Evolutionary conservation across 78 protist genomes (phyloP), one percentile per base, ranked within the genome.

Genomic region (Emiliania huxleyi): DNA sequence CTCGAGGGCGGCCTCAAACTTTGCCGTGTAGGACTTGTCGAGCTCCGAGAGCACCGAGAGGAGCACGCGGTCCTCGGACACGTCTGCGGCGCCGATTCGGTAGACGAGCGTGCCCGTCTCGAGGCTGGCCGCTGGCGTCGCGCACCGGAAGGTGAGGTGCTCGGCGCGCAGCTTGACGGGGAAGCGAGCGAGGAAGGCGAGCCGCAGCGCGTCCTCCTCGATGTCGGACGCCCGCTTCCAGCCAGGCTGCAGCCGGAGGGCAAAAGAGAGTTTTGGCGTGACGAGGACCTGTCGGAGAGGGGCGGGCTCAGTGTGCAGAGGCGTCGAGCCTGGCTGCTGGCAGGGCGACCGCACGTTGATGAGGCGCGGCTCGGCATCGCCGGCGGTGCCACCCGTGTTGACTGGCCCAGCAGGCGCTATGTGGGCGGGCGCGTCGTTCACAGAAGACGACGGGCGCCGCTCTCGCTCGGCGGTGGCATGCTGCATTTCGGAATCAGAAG

Each of bases 141-240:
- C 22, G 43, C 43, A 35, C n/a, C 19, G 11, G 48, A 77, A 77
- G 87, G 11, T 2, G 87, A 77, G 43, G 38, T 40, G 26, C 49
- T 37, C 87, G 25, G 45, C 49, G n/a, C 33, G 40, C 25, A 77
- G 33, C 29, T 18, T 26, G 40, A 77, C 19, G 29, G 87, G 87
- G 87, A 77, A 77, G 87, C 87, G 87, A 46, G 87, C 48, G 35
- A 77, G 87, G 46, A 77, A 77, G 43, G 87, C 87, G 38, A 0
- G 18, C 35, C 87, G 87, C 87, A 77, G 87, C 29, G 2, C 48
- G 15, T 15, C 87, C 87, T 77, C 40, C 87, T 11, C 23, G 87
- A 77, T 77, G 87, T 77, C 87, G 19, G 11, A 2, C 12, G n/a
- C 49, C n/a, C 12, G 4, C 33, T 1, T 1, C 87, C 87, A 77